Evolutionary conservation across 2,329 filamentous ascomycete species (phyloP).

Genomic region (Chrysoporthe austroafricana): DNA sequence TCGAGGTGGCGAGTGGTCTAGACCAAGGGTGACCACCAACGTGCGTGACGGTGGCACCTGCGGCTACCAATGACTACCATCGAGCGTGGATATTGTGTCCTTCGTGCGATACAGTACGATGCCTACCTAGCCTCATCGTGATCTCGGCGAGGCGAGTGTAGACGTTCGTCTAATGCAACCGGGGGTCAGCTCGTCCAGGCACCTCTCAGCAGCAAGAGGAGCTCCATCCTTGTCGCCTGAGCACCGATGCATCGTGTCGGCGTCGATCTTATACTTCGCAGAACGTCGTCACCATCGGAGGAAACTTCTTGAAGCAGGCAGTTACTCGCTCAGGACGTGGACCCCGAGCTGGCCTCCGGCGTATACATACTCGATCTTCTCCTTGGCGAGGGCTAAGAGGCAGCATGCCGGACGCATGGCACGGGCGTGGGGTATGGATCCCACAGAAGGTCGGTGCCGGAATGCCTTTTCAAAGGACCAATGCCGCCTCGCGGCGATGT

Average conservation of each 20-base stretch:
- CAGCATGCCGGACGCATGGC: not conserved
- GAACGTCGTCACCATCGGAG: conserved; percentile 4
- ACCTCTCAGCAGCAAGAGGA: not conserved
- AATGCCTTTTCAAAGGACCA: too few species aligned
- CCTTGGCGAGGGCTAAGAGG: not conserved
- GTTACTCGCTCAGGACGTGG: not conserved
- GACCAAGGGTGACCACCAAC: not conserved
- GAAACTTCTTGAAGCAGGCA: not conserved
- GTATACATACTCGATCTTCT: too few species aligned
- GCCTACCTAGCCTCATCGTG: not conserved
- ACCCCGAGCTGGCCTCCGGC: not conserved
- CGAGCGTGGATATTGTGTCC: not conserved
- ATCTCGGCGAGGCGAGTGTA: not conserved
- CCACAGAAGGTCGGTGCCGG: not conserved
- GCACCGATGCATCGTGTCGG: conserved; percentile 3
- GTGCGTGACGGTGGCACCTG: not conserved
- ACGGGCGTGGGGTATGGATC: too few species aligned
- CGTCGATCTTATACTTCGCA: conserved; percentile 9
- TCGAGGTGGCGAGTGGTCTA: not conserved
- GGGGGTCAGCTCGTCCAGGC: not conserved
- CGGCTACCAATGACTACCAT: not conserved
- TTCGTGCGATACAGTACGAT: not conserved
- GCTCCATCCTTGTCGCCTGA: conserved; percentile 3
- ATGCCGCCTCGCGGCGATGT: too few species aligned
- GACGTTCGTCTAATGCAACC: not conserved